Evolutionary conservation across 768 basidiomycete genomes (phyloP).

Genomic region (Galerina marginata): DNA sequence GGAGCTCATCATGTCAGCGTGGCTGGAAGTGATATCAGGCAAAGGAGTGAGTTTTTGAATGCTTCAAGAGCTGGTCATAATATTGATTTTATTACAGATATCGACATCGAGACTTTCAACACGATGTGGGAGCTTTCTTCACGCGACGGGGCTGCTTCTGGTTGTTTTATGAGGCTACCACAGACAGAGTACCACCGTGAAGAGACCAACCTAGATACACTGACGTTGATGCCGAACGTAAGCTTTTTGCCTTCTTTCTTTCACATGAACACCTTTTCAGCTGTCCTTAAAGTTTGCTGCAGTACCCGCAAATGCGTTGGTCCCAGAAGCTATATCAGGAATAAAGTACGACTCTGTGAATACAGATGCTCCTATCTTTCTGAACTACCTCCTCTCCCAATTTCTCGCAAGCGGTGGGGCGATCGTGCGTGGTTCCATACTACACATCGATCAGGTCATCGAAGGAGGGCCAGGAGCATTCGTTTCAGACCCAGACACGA

Average conservation of each 20-base stretch:
- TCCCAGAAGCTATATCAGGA: constrained; percentile 40
- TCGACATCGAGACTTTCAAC: constrained; percentile 68
- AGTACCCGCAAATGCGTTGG: constrained; percentile 28
- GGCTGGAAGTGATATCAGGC: constrained; percentile 49
- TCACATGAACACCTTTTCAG: neutral
- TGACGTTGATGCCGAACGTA: constrained; percentile 24
- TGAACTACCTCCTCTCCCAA: constrained; percentile 61
- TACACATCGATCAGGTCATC: constrained; percentile 68
- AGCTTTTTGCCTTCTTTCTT: neutral
- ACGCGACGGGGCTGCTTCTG: constrained; percentile 49
- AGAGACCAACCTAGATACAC: constrained; percentile 21
- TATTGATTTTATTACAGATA: constrained; percentile 33
- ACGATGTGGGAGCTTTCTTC: constrained; percentile 67
- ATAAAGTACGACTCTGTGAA: constrained; percentile 61
- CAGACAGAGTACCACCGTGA: constrained; percentile 51
- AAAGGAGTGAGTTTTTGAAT: constrained; percentile 46
- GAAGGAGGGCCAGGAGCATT: constrained; percentile 50
- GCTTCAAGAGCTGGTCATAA: neutral
- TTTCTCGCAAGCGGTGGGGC: constrained; percentile 63
- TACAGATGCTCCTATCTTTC: constrained; percentile 63
- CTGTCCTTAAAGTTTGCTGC: constrained; percentile 29
- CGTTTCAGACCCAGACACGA: constrained; percentile 25
- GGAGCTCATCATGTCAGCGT: constrained; percentile 73
- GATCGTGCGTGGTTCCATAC: constrained; percentile 55
- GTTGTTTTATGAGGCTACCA: constrained; percentile 58